phyloP scores from a whole-genome alignment of 225 moss, liverwort and hornwort species.

The Asterella californica region DNA sequence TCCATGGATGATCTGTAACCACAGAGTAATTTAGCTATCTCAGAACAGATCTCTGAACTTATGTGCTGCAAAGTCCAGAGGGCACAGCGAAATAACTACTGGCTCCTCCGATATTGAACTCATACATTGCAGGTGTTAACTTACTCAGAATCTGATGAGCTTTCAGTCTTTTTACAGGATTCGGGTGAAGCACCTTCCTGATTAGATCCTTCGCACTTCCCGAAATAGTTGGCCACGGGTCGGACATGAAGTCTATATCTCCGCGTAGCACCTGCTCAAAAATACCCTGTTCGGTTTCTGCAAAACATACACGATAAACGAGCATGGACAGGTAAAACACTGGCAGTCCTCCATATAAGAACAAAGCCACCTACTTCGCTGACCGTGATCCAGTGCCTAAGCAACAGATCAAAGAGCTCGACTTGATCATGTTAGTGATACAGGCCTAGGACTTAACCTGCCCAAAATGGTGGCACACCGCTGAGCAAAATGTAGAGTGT shows the following conservation, averaged over 20 bases:
- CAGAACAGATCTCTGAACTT: not conserved
- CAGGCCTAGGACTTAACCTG: slow-evolving; percentile 26
- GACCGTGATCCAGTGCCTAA: not conserved
- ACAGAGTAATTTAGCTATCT: not conserved
- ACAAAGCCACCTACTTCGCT: too few relatives aligned
- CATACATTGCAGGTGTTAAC: slow-evolving; percentile 1
- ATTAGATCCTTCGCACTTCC: slow-evolving; percentile 49
- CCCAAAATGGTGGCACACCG: slow-evolving; percentile 54
- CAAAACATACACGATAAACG: slow-evolving; percentile 8
- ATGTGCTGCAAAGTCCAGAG: not conserved
- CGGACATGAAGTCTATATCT: slow-evolving; percentile 48
- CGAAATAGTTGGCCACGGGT: slow-evolving; percentile 51
- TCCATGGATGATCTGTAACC: slow-evolving; percentile 47
- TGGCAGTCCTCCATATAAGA: not conserved
- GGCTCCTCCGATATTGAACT: not conserved
- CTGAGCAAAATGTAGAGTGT: slow-evolving; percentile 48
- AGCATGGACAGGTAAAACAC: not conserved
- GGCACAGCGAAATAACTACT: not conserved
- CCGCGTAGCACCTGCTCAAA: slow-evolving; percentile 53
- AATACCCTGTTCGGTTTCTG: slow-evolving; percentile 54
- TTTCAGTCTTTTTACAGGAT: slow-evolving; percentile 38
- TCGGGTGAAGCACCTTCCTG: slow-evolving; percentile 42
- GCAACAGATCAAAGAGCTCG: not conserved
- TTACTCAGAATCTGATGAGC: slow-evolving; percentile 50
- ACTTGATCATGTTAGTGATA: not conserved